Percentiles rank a stretch among this genome's conserved stretches.
Conservation (phyloP, 208 protist species). For the Chromosphaera perkinsii region DNA sequence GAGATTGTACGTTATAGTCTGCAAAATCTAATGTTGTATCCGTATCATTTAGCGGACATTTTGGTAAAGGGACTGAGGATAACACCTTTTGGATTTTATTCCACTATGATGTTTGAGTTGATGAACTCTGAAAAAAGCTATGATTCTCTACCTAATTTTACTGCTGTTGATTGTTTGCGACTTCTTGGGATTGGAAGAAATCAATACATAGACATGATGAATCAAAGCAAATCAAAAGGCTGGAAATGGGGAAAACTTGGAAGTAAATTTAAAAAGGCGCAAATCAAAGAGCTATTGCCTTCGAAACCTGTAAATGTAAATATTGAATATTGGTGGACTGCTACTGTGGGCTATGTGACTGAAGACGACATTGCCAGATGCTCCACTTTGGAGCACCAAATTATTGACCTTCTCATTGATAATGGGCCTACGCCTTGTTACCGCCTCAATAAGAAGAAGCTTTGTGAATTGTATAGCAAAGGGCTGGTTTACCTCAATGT, state of each 20-base stretch:
- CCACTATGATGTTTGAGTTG: constrained; percentile 63
- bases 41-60: constrained; percentile 62
- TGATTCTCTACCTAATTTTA: constrained; percentile 91
- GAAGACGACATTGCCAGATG: constrained; percentile 46
- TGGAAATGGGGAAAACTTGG: neutral
- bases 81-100: constrained; percentile 66
- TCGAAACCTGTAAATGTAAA: constrained; percentile 41
- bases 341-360: constrained; percentile 35
- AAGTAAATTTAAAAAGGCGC: neutral
- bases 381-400: constrained; percentile 16
- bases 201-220: constrained; percentile 91
- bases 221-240: constrained; percentile 80
- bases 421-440: constrained; percentile 32
- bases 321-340: constrained; percentile 65
- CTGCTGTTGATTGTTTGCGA: constrained; percentile 83
- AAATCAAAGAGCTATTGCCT: constrained; percentile 50
- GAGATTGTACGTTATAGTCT: constrained; percentile 48
- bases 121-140: constrained; percentile 70
- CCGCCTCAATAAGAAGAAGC: constrained; percentile 29
- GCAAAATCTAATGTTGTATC: constrained; percentile 57
- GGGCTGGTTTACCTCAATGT: constrained; percentile 73
- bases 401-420: constrained; percentile 47
- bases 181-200: constrained; percentile 89
- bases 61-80: constrained; percentile 49
- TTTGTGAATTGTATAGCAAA: constrained; percentile 66